Conservation (phyloP, 1,284 basidiomycete genomes). For the Porogramme epimiltina region DNA sequence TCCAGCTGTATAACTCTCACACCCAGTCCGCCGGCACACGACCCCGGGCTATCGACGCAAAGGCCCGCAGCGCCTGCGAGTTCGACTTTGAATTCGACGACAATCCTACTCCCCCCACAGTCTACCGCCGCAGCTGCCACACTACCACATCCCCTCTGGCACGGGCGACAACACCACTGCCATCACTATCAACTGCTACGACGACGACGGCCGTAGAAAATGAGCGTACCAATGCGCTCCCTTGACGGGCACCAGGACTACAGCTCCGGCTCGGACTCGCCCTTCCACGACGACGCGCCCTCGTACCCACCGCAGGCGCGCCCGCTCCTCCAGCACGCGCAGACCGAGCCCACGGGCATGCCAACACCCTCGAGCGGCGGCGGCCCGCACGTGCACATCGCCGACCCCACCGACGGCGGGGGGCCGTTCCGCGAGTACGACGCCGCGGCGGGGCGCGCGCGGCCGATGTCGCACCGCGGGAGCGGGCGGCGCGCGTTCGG, state of each 20-base stretch:
- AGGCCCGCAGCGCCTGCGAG: too few species aligned
- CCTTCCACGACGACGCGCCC: conserved; percentile 11
- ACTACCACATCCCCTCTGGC: too few species aligned
- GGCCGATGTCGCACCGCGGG: background rate
- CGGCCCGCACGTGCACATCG: conserved; percentile 13
- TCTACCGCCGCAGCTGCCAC: too few species aligned
- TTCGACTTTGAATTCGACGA: too few species aligned
- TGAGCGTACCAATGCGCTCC: background rate
- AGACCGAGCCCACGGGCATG: conserved; percentile 2
- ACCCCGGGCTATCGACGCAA: too few species aligned
- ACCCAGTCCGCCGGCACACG: too few species aligned
- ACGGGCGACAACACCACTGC: too few species aligned
- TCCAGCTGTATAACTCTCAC: too few species aligned
- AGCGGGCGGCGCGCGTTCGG: background rate
- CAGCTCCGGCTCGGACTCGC: conserved; percentile 7
- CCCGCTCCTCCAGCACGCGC: conserved; percentile 14
- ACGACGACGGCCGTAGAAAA: background rate
- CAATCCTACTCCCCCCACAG: too few species aligned
- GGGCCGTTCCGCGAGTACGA: conserved; percentile 24
- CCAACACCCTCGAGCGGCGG: background rate
- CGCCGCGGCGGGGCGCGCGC: conserved; percentile 22
- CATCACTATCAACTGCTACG: too few species aligned
- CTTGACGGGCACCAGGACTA: conserved; percentile 4
- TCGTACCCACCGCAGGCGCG: conserved; percentile 20
- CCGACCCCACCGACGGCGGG: conserved; percentile 16